phyloP scores from a whole-genome alignment of 1,139 yeast species.

The Geotrichum aggregatum region DNA sequence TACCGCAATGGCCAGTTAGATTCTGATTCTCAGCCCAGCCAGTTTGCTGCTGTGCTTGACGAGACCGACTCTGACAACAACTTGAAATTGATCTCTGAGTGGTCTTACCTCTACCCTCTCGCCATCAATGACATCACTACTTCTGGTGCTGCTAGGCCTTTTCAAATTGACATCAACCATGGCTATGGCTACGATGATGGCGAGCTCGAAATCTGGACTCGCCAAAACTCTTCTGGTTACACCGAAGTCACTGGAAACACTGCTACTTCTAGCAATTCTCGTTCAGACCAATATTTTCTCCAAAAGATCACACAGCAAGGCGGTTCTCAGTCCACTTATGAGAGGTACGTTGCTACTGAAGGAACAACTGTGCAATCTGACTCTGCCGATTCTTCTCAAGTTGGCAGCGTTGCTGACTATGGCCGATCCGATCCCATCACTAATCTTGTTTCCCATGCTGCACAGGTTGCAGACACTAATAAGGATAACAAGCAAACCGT shows the following conservation, averaged over 20 bases:
- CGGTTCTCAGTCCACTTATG: constrained; percentile 14
- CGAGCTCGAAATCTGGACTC: constrained; percentile 19
- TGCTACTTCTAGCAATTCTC: constrained; percentile 5
- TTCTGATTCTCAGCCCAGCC: constrained; percentile 12
- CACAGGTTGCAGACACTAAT: constrained; percentile 10
- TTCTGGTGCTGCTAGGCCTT: neutral
- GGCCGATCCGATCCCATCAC: constrained; percentile 19
- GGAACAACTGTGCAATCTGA: constrained; percentile 6
- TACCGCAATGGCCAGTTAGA: constrained; percentile 7
- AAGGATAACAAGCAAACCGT: constrained; percentile 1
- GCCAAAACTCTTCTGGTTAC: constrained; percentile 18
- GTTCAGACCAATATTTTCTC: constrained; percentile 19
- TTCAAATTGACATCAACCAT: constrained; percentile 16
- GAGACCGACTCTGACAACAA: constrained; percentile 16
- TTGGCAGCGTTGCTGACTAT: constrained; percentile 9
- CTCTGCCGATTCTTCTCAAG: constrained; percentile 13
- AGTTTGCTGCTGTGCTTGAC: constrained; percentile 13
- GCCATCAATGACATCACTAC: constrained; percentile 16
- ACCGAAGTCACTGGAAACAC: constrained; percentile 6
- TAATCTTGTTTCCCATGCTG: constrained; percentile 18
- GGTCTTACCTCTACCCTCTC: constrained; percentile 21
- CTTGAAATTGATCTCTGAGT: constrained; percentile 13
- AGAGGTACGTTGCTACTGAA: constrained; percentile 16
- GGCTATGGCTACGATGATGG: constrained; percentile 19
- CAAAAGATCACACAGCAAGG: constrained; percentile 7